These are phyloP conservation scores for Paradendryphiella salina DNA, from an alignment of 2,329 filamentous ascomycete genomes.

Conservation along the genomic window DNA sequence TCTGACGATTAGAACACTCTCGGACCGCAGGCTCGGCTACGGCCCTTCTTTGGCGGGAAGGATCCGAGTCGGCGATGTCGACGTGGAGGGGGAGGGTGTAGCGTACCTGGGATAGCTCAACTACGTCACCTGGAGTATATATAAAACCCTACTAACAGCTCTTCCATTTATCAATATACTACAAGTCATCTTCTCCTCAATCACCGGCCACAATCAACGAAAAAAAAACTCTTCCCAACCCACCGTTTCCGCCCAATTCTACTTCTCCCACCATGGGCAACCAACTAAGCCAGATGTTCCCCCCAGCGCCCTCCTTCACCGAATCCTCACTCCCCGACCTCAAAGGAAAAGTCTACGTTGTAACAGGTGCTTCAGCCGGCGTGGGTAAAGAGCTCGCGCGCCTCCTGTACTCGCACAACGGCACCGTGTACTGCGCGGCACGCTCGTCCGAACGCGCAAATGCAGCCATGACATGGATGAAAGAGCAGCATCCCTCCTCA, in stretches of 20 bases:
- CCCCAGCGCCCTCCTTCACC: conserved; percentile 23
- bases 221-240: not conserved
- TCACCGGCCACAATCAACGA: not conserved
- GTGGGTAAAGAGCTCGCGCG: conserved; percentile 58
- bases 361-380: conserved; percentile 56
- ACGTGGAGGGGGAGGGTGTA: not conserved
- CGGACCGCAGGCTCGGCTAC: not conserved
- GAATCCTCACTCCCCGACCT: conserved; percentile 42
- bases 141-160: too few relatives aligned
- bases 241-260: not conserved
- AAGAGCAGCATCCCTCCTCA: conserved; percentile 28
- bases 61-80: not conserved
- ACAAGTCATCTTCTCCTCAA: not conserved
- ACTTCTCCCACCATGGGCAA: conserved; percentile 19
- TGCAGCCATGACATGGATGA: conserved; percentile 54
- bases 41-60: not conserved
- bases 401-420: conserved; percentile 59
- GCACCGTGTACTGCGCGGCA: conserved; percentile 60
- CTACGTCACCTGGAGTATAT: not conserved
- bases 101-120: not conserved
- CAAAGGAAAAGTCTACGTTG: conserved; percentile 55
- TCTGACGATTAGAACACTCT: not conserved
- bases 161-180: too few relatives aligned
- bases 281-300: conserved; percentile 22
- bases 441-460: conserved; percentile 46